A percentile compares a stretch with the other conserved stretches of the same genome.
Conservation (phyloP, 345 rosid species). For the Rhodamnia rubescens region DNA sequence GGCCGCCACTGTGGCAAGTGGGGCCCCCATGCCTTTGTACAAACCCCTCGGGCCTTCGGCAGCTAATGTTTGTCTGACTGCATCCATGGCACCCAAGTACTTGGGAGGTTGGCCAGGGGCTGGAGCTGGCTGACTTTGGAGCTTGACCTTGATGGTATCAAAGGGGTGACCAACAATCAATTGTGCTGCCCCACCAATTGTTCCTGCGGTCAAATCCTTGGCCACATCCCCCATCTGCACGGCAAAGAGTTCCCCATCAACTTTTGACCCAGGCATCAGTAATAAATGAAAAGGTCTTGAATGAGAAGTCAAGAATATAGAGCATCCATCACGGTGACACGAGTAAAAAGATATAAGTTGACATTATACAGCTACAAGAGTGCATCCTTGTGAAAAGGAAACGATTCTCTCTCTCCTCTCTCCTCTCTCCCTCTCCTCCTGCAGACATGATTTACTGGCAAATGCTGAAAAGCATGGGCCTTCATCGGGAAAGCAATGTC, state of each 20-base stretch:
- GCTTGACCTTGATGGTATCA: slow-evolving; percentile 98
- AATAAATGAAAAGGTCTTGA: neutral
- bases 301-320: neutral
- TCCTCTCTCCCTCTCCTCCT: neutral
- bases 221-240: slow-evolving; percentile 82
- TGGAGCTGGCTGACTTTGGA: slow-evolving; percentile 90
- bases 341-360: neutral
- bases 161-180: slow-evolving; percentile 87
- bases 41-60: slow-evolving; percentile 92
- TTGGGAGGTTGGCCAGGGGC: slow-evolving; percentile 71
- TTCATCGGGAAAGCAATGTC: neutral
- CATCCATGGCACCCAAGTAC: slow-evolving; percentile 77
- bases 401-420: neutral
- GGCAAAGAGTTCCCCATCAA: neutral
- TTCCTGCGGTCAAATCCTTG: slow-evolving; percentile 84
- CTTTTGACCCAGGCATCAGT: neutral
- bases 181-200: slow-evolving; percentile 95
- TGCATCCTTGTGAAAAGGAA: neutral
- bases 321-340: neutral
- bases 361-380: neutral
- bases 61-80: slow-evolving; percentile 72
- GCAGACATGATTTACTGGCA: neutral
- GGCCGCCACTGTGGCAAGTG: slow-evolving; percentile 96
- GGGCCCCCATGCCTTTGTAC: slow-evolving; percentile 99
- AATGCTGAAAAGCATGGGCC: neutral